Percentiles rank a stretch among this genome's conserved stretches.
Evolutionary conservation across 805 yeast genomes (phyloP).

Genomic region (Saccharomycopsis lassenensis): DNA sequence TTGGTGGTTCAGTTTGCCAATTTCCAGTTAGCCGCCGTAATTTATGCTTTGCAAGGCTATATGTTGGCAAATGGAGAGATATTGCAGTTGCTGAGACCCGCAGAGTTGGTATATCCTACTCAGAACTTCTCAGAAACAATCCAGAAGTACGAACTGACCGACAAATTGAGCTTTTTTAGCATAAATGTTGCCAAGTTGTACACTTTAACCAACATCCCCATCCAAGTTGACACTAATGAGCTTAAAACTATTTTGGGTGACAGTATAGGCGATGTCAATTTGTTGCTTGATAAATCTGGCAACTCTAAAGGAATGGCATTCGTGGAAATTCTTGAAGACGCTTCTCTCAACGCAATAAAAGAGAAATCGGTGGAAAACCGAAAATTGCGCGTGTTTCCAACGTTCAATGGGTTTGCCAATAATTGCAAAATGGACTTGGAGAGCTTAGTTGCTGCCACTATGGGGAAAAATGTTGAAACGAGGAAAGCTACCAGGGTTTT

Average conservation of each 20-base stretch:
- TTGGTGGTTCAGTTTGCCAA: slow-evolving; percentile 43
- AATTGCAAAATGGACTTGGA: slow-evolving; percentile 20
- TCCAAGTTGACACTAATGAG: slow-evolving; percentile 27
- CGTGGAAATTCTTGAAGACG: slow-evolving; percentile 31
- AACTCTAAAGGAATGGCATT: slow-evolving; percentile 51
- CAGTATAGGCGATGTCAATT: slow-evolving; percentile 24
- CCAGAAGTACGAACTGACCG: too few relatives aligned
- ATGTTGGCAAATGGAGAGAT: slow-evolving; percentile 2
- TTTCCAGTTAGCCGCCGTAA: slow-evolving; percentile 43
- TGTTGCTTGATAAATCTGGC: slow-evolving; percentile 36
- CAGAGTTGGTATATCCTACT: slow-evolving; percentile 31
- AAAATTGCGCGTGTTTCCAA: slow-evolving; percentile 26
- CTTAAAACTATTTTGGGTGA: slow-evolving; percentile 24
- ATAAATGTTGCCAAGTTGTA: slow-evolving; percentile 38
- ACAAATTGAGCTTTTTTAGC: too few relatives aligned
- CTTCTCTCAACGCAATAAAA: slow-evolving; percentile 26
- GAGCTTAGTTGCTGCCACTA: slow-evolving; percentile 15
- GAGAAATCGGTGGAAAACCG: slow-evolving; percentile 28
- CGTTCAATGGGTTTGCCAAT: slow-evolving; percentile 28
- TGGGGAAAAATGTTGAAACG: slow-evolving; percentile 23
- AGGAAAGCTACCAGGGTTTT: slow-evolving; percentile 35
- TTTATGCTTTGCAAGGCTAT: slow-evolving; percentile 25
- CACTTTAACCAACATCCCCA: slow-evolving; percentile 35
- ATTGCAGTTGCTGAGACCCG: slow-evolving; percentile 31
- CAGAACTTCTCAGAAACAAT: too few relatives aligned